Conservation (phyloP, 2,329 filamentous ascomycete genomes). For the Tolypocladium ophioglossoides region DNA sequence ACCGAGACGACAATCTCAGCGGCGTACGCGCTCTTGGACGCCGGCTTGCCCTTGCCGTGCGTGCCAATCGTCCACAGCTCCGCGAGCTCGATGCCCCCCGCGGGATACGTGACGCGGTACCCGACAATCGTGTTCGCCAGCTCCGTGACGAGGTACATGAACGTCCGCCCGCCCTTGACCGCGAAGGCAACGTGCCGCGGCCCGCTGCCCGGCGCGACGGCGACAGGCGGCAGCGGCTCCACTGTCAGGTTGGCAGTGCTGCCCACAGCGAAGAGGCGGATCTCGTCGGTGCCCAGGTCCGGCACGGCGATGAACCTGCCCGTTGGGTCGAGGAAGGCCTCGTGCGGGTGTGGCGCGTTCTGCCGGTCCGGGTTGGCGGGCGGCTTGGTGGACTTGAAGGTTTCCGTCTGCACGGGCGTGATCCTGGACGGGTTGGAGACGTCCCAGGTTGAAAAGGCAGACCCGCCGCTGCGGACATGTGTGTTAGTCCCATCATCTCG, state of each 20-base stretch:
- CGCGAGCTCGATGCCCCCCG: slow-evolving; percentile 29
- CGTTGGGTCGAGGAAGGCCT: slow-evolving; percentile 55
- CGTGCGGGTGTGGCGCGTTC: slow-evolving; percentile 50
- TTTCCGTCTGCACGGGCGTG: slow-evolving; percentile 23
- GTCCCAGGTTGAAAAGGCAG: slow-evolving; percentile 34
- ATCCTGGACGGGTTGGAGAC: slow-evolving; percentile 27
- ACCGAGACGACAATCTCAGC: slow-evolving; percentile 50
- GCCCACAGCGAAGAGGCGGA: slow-evolving; percentile 44
- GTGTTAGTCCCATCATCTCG: neutral
- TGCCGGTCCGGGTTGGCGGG: slow-evolving; percentile 36
- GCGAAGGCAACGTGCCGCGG: slow-evolving; percentile 56
- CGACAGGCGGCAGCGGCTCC: slow-evolving; percentile 25
- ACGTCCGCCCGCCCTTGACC: slow-evolving; percentile 31
- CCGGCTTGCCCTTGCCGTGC: slow-evolving; percentile 31
- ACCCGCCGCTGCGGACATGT: slow-evolving; percentile 20
- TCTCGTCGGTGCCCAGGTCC: slow-evolving; percentile 54
- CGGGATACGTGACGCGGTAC: slow-evolving; percentile 44
- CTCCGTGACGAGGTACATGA: slow-evolving; percentile 52
- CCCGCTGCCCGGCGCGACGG: slow-evolving; percentile 42
- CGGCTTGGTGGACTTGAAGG: slow-evolving; percentile 27
- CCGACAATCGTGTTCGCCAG: slow-evolving; percentile 45
- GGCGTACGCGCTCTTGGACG: slow-evolving; percentile 32
- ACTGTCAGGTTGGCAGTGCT: slow-evolving; percentile 30
- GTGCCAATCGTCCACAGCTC: slow-evolving; percentile 36
- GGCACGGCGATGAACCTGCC: slow-evolving; percentile 52